Base-by-base conservation (phyloP, 805 yeast species). In the Starmera pachycereana region DNA sequence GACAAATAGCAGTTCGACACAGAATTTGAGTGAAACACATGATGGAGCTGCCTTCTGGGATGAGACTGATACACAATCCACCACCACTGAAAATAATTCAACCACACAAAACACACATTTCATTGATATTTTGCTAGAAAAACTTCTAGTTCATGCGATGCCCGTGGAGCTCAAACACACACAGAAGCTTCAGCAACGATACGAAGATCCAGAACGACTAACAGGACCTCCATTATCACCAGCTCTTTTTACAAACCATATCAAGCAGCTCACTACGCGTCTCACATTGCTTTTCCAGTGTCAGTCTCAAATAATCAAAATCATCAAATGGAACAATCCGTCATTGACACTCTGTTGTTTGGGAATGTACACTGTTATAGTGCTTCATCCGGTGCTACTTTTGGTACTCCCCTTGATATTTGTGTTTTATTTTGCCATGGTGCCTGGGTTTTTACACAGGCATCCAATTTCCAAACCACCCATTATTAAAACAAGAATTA, bases 241-340 rank as follows among this genome's bases (percentile, higher is more conserved):
- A 22, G 27, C 27, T 7, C 27, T 22, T 7, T 22, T 22, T 6
- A 22, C 27, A 22, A 22, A 22, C 9, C 27, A 22, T 6, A 22
- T 22, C 27, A 22, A 22, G 9, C 27, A 22, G 9, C 27, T 22
- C 7, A 22, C 27, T 3, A 22, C 27, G 9, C 27, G 27, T 22
- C 27, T 22, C 6, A 22, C 27, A 22, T 6, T 22, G 27, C 27
- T 22, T 22, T 22, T 22, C 27, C 27, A 22, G 9, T 22, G 27
- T 22, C 27, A 22, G 27, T 22, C 27, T 4, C 27, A 22, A 22
- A 33, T 80, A 1, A 65, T 78, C 7, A 72, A 76, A 37, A 53
- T 83, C 1, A 43, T 85, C 19, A 72, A 84, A 5, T 89, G 97
- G 97, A 74, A 77, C 43, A 66, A 69, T 25, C 89, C 94, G 0